Evolutionary conservation across 2,329 filamentous ascomycete genomes (phyloP), one percentile per base, ranked within the genome.

Genomic region (Bipolaris cookei): DNA sequence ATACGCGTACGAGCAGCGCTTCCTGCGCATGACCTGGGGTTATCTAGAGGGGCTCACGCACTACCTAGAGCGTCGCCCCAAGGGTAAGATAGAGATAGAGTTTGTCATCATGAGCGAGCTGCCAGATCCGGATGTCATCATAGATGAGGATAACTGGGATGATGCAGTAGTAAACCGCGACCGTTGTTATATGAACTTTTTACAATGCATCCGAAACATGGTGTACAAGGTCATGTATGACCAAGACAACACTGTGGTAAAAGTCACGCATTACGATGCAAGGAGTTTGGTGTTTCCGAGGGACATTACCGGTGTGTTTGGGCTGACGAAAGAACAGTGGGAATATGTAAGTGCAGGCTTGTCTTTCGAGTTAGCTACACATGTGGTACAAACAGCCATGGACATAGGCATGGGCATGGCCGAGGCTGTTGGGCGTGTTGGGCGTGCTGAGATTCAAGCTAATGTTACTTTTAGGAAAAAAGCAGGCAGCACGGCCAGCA

Each of bases 191-290:
- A 25, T 55, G 34, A 69, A 69, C 16, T 35, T 67, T 4, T 25
- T 69, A 2, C 57, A 70, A 43, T 52, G 61, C 14, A 49, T 66
- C 10, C 60, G 68, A 2, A 56, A 56, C 16, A 55, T 50, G 18
- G 21, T 70, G 6, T 70, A 68, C 50, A 59, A 37, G 6, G 39
- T 65, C n/a, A 62, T 62, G 43, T 56, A 68, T 21, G 64, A 67
- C 28, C 39, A 57, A 5, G 34, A 48, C 11, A 21, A 58, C 30
- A 53, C 59, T 8, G 46, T 39, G 6, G 55, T 71, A 28, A 61
- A 43, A 21, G 43, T 71, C 14, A 60, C 54, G 6, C 65, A 66
- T 39, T 57, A 68, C 38, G 68, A 71, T 18, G 61, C 65, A 0
- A 6, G 7, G 1, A 30, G 56, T 3, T 48, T 39, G 42, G 42